Percentiles rank a stretch among this genome's conserved stretches.
Evolutionary conservation across 202 grass and related monocot species (phyloP).

Genomic region (Zizania palustris): DNA sequence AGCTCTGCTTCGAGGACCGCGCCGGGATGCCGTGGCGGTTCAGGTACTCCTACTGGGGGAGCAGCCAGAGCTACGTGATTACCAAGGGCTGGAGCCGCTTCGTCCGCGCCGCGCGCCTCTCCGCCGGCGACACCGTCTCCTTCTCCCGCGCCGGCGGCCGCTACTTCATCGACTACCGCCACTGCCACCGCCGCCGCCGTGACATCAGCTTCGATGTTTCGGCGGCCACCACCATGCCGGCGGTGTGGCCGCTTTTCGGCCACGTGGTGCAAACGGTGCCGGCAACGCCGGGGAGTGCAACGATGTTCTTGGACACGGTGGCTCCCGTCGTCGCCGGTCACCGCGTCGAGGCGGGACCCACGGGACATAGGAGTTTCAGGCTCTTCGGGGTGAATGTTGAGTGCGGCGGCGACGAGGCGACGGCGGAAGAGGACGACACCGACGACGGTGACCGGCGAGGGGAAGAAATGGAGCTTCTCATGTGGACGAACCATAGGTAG

Average conservation of each 20-base stretch:
- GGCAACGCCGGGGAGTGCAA: background rate
- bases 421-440: background rate
- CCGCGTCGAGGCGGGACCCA: slow-evolving; percentile 11
- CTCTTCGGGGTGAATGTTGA: slow-evolving; percentile 82
- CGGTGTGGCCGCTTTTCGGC: background rate
- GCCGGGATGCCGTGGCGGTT: slow-evolving; percentile 55
- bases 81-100: slow-evolving; percentile 73
- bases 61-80: slow-evolving; percentile 83
- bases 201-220: slow-evolving; percentile 25
- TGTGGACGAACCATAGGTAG: slow-evolving; percentile 28
- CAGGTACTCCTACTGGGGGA: slow-evolving; percentile 78
- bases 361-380: slow-evolving; percentile 55
- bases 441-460: background rate
- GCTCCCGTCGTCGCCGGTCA: background rate
- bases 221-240: background rate
- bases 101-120: slow-evolving; percentile 55
- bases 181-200: slow-evolving; percentile 26
- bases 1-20: slow-evolving; percentile 56
- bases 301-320: slow-evolving; percentile 20
- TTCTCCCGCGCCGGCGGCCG: slow-evolving; percentile 50
- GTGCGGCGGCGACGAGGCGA: slow-evolving; percentile 25
- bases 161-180: slow-evolving; percentile 63
- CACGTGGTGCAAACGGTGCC: background rate
- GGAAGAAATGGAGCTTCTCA: background rate
- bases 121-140: slow-evolving; percentile 64